Conservation (phyloP, 768 basidiomycete species). For the Infundibulicybe gibba region DNA sequence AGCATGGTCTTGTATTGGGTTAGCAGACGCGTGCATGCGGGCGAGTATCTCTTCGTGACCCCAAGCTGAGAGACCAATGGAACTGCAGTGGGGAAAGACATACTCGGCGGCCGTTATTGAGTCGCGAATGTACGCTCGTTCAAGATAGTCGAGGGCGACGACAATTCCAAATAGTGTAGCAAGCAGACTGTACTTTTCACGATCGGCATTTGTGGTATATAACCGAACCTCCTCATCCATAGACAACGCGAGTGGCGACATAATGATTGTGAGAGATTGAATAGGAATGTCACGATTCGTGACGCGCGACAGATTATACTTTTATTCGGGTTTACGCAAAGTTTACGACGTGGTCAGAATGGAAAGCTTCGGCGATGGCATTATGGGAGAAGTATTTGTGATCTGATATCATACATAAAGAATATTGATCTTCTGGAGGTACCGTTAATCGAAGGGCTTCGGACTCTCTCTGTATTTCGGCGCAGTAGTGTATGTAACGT, state of each 20-base stretch:
- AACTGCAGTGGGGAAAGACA: conserved; percentile 26
- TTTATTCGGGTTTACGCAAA: too few relatives aligned
- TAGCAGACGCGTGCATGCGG: conserved; percentile 89
- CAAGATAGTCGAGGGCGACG: conserved; percentile 89
- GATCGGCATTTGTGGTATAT: conserved; percentile 82
- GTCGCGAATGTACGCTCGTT: conserved; percentile 93
- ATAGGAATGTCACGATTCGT: too few relatives aligned
- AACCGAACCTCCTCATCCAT: conserved; percentile 93
- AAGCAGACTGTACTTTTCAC: conserved; percentile 84
- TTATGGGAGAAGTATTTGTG: too few relatives aligned
- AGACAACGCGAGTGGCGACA: conserved; percentile 25
- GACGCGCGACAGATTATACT: too few relatives aligned
- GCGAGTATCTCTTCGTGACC: conserved; percentile 79
- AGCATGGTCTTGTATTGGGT: conserved; percentile 98
- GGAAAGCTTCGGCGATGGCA: too few relatives aligned
- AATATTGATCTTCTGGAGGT: too few relatives aligned
- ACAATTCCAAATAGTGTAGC: conserved; percentile 92
- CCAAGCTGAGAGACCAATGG: conserved; percentile 21
- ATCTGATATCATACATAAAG: too few relatives aligned
- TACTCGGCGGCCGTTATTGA: conserved; percentile 88
- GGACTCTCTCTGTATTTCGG: too few relatives aligned
- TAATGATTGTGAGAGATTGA: not conserved
- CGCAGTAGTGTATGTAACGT: too few relatives aligned
- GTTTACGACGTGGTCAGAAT: too few relatives aligned
- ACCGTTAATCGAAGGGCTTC: too few relatives aligned